Conservation (phyloP, 495 filamentous ascomycete species). For the Penicillium odoratum region DNA sequence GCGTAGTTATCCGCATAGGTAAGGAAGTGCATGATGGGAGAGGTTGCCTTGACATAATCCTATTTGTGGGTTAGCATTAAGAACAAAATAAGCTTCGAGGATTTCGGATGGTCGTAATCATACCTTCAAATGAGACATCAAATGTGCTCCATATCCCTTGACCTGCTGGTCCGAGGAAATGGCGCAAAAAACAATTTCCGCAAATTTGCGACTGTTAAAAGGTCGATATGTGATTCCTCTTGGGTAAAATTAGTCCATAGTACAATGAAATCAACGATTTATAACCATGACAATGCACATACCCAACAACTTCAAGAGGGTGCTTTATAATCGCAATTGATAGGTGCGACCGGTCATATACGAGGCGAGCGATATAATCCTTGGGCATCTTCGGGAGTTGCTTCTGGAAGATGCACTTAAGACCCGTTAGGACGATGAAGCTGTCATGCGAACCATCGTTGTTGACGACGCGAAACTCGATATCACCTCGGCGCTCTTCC, state of each 20-base stretch:
- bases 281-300: conserved; percentile 20
- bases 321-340: conserved; percentile 98
- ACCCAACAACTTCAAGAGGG: conserved; percentile 87
- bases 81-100: background rate
- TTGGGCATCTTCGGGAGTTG: conserved; percentile 99
- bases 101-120: background rate
- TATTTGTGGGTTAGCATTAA: conserved; percentile 10
- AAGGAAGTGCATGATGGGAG: conserved; percentile 95
- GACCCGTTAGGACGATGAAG: conserved; percentile 88
- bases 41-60: conserved; percentile 97
- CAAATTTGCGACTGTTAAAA: conserved; percentile 89
- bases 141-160: conserved; percentile 95
- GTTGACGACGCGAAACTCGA: conserved; percentile 97
- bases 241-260: conserved; percentile 20
- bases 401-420: conserved; percentile 99
- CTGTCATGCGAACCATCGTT: conserved; percentile 88
- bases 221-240: conserved; percentile 96
- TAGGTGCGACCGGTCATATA: conserved; percentile 94
- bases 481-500: conserved; percentile 92
- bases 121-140: conserved; percentile 94
- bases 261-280: background rate
- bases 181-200: conserved; percentile 98
- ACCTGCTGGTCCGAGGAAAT: conserved; percentile 98
- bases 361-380: conserved; percentile 94
- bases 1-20: conserved; percentile 99